Conservation (phyloP, 129 eudicot species). For the Arctium lappa region DNA sequence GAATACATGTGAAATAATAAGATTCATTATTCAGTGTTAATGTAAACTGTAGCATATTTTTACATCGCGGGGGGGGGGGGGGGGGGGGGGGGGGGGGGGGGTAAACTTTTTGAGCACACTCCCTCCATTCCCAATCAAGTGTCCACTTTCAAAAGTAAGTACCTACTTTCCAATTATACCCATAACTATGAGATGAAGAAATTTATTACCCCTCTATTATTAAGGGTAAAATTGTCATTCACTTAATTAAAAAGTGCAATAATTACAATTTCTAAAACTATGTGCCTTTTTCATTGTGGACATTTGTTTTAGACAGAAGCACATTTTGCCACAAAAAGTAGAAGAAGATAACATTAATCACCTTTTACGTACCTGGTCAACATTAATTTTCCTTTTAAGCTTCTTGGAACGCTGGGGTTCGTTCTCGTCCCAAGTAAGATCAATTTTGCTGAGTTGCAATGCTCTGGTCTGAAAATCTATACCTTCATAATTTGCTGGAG, state of each 20-base stretch:
- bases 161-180: no score
- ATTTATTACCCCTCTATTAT: no score
- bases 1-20: no score
- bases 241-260: neutral
- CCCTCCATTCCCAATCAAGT: no score
- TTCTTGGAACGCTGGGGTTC: conserved; percentile 84
- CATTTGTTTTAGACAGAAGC: neutral
- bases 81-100: no score
- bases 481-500: conserved; percentile 74
- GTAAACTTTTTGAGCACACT: no score
- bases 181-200: no score
- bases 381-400: conserved; percentile 65
- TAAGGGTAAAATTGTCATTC: neutral
- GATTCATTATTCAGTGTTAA: no score
- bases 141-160: no score
- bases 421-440: conserved; percentile 91
- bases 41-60: no score
- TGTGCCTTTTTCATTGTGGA: neutral
- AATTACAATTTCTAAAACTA: neutral
- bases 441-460: conserved; percentile 72
- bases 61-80: no score
- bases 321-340: neutral
- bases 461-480: conserved; percentile 83
- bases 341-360: neutral
- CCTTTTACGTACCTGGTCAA: conserved; percentile 51